Evolutionary conservation across 768 basidiomycete genomes (phyloP).

Genomic region (Lactarius pseudohatsudake): DNA sequence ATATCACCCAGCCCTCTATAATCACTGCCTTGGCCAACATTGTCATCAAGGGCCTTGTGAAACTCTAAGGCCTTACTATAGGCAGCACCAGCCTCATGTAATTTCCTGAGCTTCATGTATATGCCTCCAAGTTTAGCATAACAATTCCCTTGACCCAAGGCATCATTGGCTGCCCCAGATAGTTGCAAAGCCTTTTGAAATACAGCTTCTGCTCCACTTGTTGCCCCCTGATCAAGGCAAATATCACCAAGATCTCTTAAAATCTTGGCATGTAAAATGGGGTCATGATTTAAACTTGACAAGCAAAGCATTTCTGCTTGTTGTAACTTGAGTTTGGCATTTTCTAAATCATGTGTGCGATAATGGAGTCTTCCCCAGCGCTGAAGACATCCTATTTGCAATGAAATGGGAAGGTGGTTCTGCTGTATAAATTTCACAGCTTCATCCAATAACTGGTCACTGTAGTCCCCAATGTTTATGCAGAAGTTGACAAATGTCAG

Average conservation of each 20-base stretch:
- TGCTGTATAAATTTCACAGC: not conserved
- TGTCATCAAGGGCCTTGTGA: not conserved
- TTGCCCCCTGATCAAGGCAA: not conserved
- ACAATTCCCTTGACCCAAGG: constrained; percentile 2
- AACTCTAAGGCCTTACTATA: not conserved
- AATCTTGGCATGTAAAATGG: not conserved
- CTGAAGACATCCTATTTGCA: not conserved
- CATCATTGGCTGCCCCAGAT: not conserved
- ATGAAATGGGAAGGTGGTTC: not conserved
- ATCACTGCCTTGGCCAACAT: constrained; percentile 7
- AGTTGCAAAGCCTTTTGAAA: not conserved
- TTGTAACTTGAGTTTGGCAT: not conserved
- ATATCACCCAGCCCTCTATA: constrained; percentile 3
- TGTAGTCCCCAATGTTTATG: constrained; percentile 10
- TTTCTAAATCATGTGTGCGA: not conserved
- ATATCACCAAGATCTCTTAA: not conserved
- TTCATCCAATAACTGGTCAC: not conserved
- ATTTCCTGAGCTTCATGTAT: not conserved
- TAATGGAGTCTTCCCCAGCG: constrained; percentile 1
- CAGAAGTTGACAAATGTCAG: not conserved
- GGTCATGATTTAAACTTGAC: not conserved
- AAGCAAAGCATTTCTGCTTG: not conserved
- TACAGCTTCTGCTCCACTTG: not conserved
- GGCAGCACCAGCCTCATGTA: not conserved
- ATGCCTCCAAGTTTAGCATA: constrained; percentile 5